Evolutionary conservation across 257 asterid genomes (phyloP).

Genomic region (Anisodus acutangulus): DNA sequence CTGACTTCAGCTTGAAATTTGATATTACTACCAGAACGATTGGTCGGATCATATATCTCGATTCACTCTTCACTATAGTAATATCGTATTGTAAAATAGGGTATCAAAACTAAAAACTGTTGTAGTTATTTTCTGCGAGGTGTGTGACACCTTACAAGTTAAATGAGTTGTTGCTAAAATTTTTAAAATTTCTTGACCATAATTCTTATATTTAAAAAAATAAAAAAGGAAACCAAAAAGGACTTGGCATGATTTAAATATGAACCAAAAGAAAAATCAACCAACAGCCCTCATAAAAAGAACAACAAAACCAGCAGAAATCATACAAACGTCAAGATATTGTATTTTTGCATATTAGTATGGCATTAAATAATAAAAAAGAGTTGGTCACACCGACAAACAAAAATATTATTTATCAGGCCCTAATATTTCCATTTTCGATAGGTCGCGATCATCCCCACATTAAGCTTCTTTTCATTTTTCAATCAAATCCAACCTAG

Average conservation of each 20-base stretch:
- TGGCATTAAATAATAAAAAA: background rate
- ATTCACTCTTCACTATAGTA: background rate
- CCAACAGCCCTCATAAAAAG: background rate
- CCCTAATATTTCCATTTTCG: background rate
- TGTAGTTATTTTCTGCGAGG: background rate
- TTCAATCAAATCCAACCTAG: background rate
- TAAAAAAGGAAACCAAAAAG: background rate
- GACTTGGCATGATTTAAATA: background rate
- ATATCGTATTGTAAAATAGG: too few species aligned
- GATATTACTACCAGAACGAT: accelerated
- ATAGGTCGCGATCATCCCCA: conserved; percentile 18
- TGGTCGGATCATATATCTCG: background rate
- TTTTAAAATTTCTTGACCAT: background rate
- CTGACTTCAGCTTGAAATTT: background rate
- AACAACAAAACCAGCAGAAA: background rate
- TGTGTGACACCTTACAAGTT: background rate
- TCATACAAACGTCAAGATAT: background rate
- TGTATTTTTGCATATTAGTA: conserved; percentile 20
- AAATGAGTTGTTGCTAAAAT: background rate
- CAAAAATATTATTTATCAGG: background rate
- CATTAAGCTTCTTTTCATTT: background rate
- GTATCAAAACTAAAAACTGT: background rate
- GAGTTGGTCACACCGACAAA: conserved; percentile 33
- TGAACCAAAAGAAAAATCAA: background rate
- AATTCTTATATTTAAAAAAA: background rate